phyloP scores from a whole-genome alignment of 192 early-diverging fungal species.

The Rhizophagus sp. region DNA sequence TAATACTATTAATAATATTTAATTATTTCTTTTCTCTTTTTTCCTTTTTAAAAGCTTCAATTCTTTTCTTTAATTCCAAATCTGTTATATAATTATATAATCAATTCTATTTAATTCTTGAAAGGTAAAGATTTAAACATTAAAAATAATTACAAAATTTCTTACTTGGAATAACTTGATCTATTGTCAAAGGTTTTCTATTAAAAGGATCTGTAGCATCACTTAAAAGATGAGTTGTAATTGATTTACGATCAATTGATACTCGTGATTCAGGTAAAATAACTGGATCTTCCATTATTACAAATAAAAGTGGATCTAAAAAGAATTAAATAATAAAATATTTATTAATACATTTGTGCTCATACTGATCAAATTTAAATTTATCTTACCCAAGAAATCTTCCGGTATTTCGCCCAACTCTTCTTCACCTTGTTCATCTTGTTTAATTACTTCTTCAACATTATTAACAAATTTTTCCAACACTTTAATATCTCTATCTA shows the following conservation, averaged over 20 bases:
- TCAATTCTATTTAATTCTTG: no score
- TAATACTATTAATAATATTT: no score
- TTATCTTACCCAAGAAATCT: constrained; percentile 74
- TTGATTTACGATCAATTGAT: constrained; percentile 86
- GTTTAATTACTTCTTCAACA: constrained; percentile 71
- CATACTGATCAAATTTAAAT: not conserved
- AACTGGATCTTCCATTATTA: constrained; percentile 94
- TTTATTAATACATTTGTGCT: no score
- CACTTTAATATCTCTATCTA: constrained; percentile 58
- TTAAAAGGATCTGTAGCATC: constrained; percentile 94
- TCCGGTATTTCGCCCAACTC: constrained; percentile 84
- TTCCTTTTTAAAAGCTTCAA: no score
- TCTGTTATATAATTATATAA: no score
- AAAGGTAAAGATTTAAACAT: no score
- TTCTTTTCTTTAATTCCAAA: no score
- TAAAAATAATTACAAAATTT: no score
- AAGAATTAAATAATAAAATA: no score
- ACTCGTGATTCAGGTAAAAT: constrained; percentile 78
- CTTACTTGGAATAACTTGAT: constrained; percentile 81
- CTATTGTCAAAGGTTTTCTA: constrained; percentile 81
- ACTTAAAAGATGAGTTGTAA: constrained; percentile 85
- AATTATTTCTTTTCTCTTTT: no score
- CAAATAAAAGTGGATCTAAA: constrained; percentile 79
- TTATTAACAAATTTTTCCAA: constrained; percentile 67
- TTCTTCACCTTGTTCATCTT: constrained; percentile 70